Evolutionary conservation across 345 rosid genomes (phyloP).

Genomic region (Abelmoschus esculentus): DNA sequence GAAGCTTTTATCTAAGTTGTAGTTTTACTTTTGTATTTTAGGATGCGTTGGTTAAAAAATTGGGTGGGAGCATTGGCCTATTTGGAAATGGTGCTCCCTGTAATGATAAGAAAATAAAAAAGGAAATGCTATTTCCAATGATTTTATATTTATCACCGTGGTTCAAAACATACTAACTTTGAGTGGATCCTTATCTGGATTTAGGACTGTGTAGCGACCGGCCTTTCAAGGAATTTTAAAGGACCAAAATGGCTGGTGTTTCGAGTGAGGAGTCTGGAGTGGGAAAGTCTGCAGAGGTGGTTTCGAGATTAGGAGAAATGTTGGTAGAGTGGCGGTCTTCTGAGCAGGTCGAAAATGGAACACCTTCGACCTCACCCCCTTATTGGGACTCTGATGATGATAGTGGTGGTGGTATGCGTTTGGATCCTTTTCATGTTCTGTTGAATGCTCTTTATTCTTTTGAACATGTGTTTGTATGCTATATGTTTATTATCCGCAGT

Average conservation of each 20-base stretch:
- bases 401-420: constrained; percentile 53
- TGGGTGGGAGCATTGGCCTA: background rate
- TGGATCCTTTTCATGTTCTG: background rate
- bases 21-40: constrained; percentile 5
- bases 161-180: constrained; percentile 10
- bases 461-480: background rate
- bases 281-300: constrained; percentile 60
- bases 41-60: background rate
- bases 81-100: background rate
- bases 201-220: constrained; percentile 18
- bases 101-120: no score
- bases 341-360: constrained; percentile 87
- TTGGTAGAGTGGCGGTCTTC: constrained; percentile 91
- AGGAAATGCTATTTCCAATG: background rate
- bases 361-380: constrained; percentile 81
- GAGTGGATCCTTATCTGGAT: constrained; percentile 2
- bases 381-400: constrained; percentile 90
- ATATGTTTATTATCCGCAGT: background rate
- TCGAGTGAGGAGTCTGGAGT: constrained; percentile 59
- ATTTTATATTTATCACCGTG: background rate
- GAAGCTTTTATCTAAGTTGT: background rate
- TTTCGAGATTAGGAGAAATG: constrained; percentile 62
- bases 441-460: background rate
- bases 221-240: constrained; percentile 25
- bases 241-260: constrained; percentile 57